phyloP scores from a whole-genome alignment of 257 asterid species.

The Fraxinus quadrangulata region DNA sequence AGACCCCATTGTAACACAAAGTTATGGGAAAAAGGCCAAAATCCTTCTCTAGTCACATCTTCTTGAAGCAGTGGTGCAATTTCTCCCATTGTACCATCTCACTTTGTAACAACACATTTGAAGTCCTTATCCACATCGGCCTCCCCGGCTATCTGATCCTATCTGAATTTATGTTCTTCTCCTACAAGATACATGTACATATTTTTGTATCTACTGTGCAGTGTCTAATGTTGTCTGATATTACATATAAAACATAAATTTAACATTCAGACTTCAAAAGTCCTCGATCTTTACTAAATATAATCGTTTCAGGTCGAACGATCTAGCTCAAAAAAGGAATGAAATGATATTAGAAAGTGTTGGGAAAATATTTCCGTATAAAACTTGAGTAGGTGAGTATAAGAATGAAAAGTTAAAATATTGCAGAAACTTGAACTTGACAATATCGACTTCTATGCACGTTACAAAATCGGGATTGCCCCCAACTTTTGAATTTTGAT shows the following conservation, averaged over 20 bases:
- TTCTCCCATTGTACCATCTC: background rate
- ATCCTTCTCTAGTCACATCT: constrained; percentile 1
- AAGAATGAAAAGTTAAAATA: background rate
- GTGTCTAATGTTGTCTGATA: too few relatives aligned
- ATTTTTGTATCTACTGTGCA: too few relatives aligned
- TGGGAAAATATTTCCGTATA: too few relatives aligned
- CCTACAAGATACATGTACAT: too few relatives aligned
- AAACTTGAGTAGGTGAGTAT: background rate
- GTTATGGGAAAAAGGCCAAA: background rate
- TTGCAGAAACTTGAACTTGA: too few relatives aligned
- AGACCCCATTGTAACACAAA: constrained; percentile 1
- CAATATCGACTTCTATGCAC: too few relatives aligned
- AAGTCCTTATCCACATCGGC: background rate
- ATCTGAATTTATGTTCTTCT: background rate
- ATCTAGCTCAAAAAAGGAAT: too few relatives aligned
- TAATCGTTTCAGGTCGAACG: too few relatives aligned
- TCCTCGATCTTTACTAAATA: too few relatives aligned
- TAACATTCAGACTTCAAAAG: too few relatives aligned
- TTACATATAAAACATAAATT: too few relatives aligned
- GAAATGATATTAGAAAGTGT: background rate
- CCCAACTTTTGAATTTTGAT: too few relatives aligned
- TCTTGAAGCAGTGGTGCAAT: background rate
- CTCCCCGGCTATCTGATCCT: background rate
- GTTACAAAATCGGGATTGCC: background rate
- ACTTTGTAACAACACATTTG: background rate